A percentile compares a stretch with the other conserved stretches of the same genome.
These are phyloP conservation scores for Eucalyptus camaldulensis DNA, from an alignment of 345 rosid genomes.

Conservation along the genomic window DNA sequence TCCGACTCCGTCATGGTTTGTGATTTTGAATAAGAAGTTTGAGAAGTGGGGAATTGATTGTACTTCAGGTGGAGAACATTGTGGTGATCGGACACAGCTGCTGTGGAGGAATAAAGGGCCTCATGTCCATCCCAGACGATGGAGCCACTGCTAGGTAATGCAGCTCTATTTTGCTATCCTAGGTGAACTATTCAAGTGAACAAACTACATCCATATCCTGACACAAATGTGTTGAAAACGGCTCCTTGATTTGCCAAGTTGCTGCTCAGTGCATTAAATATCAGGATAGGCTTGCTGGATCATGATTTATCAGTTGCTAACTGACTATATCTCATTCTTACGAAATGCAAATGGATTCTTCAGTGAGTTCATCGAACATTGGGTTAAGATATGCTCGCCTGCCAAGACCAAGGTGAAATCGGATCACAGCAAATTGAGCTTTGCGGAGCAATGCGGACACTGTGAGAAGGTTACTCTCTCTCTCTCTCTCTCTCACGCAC, in stretches of 20 bases:
- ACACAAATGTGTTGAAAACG: not conserved
- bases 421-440: conserved; percentile 18
- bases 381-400: conserved; percentile 70
- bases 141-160: conserved; percentile 40
- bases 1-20: rapidly evolving
- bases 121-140: conserved; percentile 66
- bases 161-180: not conserved
- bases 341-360: not conserved
- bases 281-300: not conserved
- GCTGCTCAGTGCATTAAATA: not conserved
- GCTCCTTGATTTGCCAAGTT: not conserved
- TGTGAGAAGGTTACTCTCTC: conserved; percentile 59
- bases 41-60: not conserved
- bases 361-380: conserved; percentile 87
- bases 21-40: not conserved
- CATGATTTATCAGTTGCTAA: not conserved
- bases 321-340: not conserved
- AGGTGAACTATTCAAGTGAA: not conserved
- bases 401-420: conserved; percentile 70
- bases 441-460: conserved; percentile 59
- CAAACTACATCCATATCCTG: not conserved
- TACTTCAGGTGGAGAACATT: conserved; percentile 69
- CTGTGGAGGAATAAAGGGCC: conserved; percentile 97
- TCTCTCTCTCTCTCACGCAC: not conserved
- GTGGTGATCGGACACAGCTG: conserved; percentile 91